These are phyloP conservation scores for Phoma sp. DNA, from an alignment of 2,329 filamentous ascomycete genomes.

Conservation along the genomic window DNA sequence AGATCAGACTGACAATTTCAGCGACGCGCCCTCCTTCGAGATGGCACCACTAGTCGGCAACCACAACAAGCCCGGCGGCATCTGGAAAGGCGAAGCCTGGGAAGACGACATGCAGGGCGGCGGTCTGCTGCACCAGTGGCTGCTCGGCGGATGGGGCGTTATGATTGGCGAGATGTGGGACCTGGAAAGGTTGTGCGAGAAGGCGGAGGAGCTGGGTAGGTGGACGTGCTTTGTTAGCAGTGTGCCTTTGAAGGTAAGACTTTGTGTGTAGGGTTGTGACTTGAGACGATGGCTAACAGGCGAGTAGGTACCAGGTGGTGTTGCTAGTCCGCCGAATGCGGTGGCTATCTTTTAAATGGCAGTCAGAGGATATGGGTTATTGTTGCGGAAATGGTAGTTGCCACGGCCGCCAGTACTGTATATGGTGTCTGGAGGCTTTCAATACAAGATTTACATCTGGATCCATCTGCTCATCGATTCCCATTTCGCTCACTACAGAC, in stretches of 20 bases:
- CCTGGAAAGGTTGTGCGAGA: conserved; percentile 59
- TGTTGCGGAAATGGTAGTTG: too few species aligned
- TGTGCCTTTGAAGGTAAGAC: conserved; percentile 60
- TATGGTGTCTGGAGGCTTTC: too few species aligned
- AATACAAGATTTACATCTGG: too few species aligned
- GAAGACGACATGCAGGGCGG: conserved; percentile 46
- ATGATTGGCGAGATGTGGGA: conserved; percentile 52
- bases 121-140: conserved; percentile 44
- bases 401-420: too few species aligned
- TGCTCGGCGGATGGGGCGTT: conserved; percentile 44
- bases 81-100: conserved; percentile 45
- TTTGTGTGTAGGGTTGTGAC: background rate
- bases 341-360: conserved; percentile 44
- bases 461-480: too few species aligned
- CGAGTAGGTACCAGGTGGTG: conserved; percentile 55
- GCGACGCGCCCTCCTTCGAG: conserved; percentile 53
- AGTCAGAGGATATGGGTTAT: too few species aligned
- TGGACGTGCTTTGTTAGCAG: conserved; percentile 69
- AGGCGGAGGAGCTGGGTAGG: conserved; percentile 59
- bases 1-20: background rate
- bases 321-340: conserved; percentile 47
- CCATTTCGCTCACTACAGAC: too few species aligned
- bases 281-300: conserved; percentile 9
- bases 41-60: conserved; percentile 47
- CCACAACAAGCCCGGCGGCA: conserved; percentile 39